These are phyloP conservation scores for Aspergillus sp. DNA, from an alignment of 2,329 filamentous ascomycete genomes.

Conservation along the genomic window DNA sequence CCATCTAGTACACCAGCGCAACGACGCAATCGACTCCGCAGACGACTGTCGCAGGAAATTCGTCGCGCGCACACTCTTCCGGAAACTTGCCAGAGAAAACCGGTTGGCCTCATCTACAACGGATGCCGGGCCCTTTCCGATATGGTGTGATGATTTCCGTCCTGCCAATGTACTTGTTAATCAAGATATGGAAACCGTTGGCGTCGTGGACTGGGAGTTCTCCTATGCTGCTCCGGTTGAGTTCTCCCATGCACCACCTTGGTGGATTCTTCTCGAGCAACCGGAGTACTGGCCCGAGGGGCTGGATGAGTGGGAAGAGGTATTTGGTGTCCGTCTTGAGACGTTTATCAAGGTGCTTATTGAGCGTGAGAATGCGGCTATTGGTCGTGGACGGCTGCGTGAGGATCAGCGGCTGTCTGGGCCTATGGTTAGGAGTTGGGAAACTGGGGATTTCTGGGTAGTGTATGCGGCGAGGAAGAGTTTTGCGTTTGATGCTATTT, in stretches of 20 bases:
- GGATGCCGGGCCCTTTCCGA: constrained; percentile 24
- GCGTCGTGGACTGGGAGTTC: constrained; percentile 23
- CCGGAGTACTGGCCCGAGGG: constrained; percentile 21
- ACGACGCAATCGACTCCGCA: constrained; percentile 34
- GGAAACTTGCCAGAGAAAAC: constrained; percentile 18
- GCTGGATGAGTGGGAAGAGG: constrained; percentile 17
- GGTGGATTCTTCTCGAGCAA: constrained; percentile 20
- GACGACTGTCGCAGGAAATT: constrained; percentile 23
- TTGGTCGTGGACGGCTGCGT: constrained; percentile 3
- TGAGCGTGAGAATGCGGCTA: constrained; percentile 13
- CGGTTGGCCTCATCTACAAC: background rate
- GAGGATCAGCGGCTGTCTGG: constrained; percentile 15
- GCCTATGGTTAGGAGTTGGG: constrained; percentile 8
- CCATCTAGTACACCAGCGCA: constrained; percentile 41
- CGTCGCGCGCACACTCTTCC: constrained; percentile 19
- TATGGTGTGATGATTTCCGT: constrained; percentile 23
- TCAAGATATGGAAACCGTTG: constrained; percentile 7
- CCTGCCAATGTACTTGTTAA: constrained; percentile 17
- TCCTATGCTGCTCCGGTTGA: constrained; percentile 18
- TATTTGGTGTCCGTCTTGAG: constrained; percentile 14
- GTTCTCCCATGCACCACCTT: constrained; percentile 18
- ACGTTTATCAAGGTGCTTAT: constrained; percentile 2
- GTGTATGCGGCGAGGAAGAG: constrained; percentile 6
- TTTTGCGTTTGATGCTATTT: constrained; percentile 16
- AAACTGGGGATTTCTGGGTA: constrained; percentile 15